Base-by-base conservation (phyloP, 768 basidiomycete genomes). In the Leccinellum albellum region DNA sequence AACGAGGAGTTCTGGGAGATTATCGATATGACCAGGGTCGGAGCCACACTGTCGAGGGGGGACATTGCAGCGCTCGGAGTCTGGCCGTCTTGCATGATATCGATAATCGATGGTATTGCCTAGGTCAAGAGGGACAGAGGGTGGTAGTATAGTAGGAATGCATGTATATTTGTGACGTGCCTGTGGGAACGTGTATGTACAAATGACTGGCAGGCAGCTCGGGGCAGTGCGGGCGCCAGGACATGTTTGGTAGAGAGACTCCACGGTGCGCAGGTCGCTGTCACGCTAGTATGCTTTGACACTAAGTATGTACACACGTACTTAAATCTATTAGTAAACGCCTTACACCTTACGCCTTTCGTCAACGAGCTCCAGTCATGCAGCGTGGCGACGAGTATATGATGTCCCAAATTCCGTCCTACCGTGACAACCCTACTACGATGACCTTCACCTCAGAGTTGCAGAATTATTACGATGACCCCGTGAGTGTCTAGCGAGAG, bases 401-500 rank as follows among this genome's bases (percentile, higher is more conserved):
- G 59, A 73, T 65, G 72, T 42, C 54, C 32, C 61, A 72, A 23
- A 60, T 70, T 12, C 42, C 61, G 4, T 32, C 63, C 33, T 72
- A 65, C 58, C 60, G 51, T 1, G 69, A 72, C 54, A 40, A 54
- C 20, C 56, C 66, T 1, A 17, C 35, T 7, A 48, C 54, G 2
- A 28, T 31, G 37, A 42, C 58, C 2, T 55, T 63, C 21, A 63
- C 57, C 2, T 59, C 70, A 20, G 70, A 72, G 17, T 51, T 72
- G 44, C 70, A 73, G 32, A 51, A 52, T 42, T 71, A 70, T 54
- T 68, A 71, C 54, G 71, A 73, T 23, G 64, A 70, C 50, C 55
- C 63, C 20, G 65, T 69, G 51, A 56, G 60, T 51, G 54, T 32
- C 9, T 54, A 53, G 49, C 54, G 40, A 47, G 31, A 42, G 35